Evolutionary conservation across 208 protist genomes (phyloP), one percentile per base, ranked within the genome.

Genomic region (Trypanosoma avium): DNA sequence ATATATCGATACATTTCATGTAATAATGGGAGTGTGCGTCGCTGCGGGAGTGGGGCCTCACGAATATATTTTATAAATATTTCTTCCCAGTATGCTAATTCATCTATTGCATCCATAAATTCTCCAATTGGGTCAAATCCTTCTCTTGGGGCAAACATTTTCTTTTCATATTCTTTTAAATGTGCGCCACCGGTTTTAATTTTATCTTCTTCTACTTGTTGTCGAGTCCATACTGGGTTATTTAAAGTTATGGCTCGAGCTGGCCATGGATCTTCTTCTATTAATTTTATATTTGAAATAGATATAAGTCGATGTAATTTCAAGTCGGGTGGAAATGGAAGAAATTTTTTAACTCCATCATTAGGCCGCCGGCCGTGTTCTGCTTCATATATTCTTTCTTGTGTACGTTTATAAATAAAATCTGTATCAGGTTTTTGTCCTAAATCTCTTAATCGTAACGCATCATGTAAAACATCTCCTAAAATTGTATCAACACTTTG

Each of bases 391-490:
- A 92, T 73, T 32, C 85, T 79, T 64, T 94, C 84, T 72, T 90
- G 88, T 9, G 84, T 81, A 1, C 79, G 79, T 60, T 94, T 91
- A 75, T 94, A 92, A 9, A 94, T 73, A 69, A 94, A 94, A 61
- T 94, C 84, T 6, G 75, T 52, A 17, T 73, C 77, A 9, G 88
- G 82, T 70, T 90, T 88, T 57, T 92, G 69, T n/a, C 88, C 88
- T 69, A 80, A 75, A 68, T 94, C 88, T 5, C 88, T 84, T 74
- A 92, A 19, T 30, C 40, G 56, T 19, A 94, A 68, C 10, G 88
- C 88, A 29, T 94, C 88, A 72, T 94, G 74, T 60, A 94, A 56
- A 35, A 94, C 83, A 22, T 92, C 88, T 29, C 81, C 82, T 17
- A 94, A 79, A 46, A 94, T 90, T 30, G 76, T 56, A 61, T 94